These are phyloP conservation scores for Sclerotinia nivalis DNA, from an alignment of 2,329 filamentous ascomycete genomes.

Conservation along the genomic window DNA sequence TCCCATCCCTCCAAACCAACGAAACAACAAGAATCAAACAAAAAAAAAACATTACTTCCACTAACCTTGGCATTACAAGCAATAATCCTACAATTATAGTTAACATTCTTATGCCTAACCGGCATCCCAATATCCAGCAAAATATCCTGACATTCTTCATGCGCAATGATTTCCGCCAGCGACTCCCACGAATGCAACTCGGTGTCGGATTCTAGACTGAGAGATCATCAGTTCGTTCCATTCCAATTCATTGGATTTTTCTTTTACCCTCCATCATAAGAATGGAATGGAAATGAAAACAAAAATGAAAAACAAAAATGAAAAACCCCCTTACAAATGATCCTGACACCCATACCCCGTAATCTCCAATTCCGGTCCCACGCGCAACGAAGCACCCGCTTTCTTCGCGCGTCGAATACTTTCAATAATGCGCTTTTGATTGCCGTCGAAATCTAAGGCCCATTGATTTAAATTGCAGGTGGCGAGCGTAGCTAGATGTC, in stretches of 20 bases:
- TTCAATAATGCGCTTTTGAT: constrained; percentile 56
- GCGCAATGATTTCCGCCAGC: constrained; percentile 58
- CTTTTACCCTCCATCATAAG: background rate
- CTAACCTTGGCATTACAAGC: constrained; percentile 52
- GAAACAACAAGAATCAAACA: no score
- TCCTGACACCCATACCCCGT: constrained; percentile 63
- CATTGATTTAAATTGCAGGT: constrained; percentile 21
- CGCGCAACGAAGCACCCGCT: constrained; percentile 55
- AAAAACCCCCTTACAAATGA: constrained; percentile 38
- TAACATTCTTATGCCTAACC: constrained; percentile 57
- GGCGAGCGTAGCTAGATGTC: constrained; percentile 21
- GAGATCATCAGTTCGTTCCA: constrained; percentile 24
- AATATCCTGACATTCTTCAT: constrained; percentile 64
- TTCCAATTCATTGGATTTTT: no score
- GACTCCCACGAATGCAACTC: constrained; percentile 48
- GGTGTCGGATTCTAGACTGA: constrained; percentile 46
- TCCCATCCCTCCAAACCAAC: no score
- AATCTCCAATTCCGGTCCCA: constrained; percentile 49
- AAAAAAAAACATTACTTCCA: background rate
- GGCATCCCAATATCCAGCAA: constrained; percentile 65
- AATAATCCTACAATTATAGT: constrained; percentile 67
- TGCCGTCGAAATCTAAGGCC: constrained; percentile 24
- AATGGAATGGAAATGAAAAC: no score
- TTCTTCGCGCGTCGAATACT: constrained; percentile 57
- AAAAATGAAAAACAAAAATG: no score